Conservation (phyloP, 78 protist species). For the Cavenderia fasciculata region DNA sequence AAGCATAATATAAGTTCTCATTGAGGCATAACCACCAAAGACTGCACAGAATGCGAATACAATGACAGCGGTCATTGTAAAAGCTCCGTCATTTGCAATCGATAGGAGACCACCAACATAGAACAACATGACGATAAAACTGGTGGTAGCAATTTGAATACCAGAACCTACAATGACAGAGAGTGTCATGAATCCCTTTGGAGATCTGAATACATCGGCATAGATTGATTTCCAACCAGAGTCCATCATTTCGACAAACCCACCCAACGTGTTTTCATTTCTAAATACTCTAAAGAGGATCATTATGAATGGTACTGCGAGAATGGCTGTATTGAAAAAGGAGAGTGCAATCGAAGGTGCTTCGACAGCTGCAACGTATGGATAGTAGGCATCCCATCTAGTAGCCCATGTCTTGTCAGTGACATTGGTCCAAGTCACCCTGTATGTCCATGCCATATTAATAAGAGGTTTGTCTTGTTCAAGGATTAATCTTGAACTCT, state of each 20-base stretch:
- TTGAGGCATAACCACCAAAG: slow-evolving; percentile 51
- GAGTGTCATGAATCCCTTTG: slow-evolving; percentile 62
- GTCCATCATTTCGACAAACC: slow-evolving; percentile 1
- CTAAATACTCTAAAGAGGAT: slow-evolving; percentile 25
- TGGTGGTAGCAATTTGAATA: slow-evolving; percentile 12
- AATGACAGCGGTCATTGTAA: slow-evolving; percentile 5
- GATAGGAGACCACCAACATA: slow-evolving; percentile 35
- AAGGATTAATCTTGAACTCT: neutral
- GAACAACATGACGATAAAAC: slow-evolving; percentile 33
- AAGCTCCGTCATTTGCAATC: slow-evolving; percentile 53
- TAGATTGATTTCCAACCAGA: slow-evolving; percentile 74
- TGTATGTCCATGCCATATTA: neutral
- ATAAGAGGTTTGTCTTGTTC: neutral
- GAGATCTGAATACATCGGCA: slow-evolving; percentile 73
- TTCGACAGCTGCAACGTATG: neutral
- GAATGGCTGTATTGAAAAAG: neutral
- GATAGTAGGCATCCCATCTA: slow-evolving; percentile 27
- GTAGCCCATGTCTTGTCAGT: neutral
- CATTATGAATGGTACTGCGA: neutral
- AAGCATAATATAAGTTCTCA: slow-evolving; percentile 66
- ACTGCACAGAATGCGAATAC: slow-evolving; percentile 14
- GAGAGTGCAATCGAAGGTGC: neutral
- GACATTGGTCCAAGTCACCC: neutral
- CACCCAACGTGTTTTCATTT: neutral
- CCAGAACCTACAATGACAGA: slow-evolving; percentile 42